phyloP scores from a whole-genome alignment of 805 yeast species.

The Saturnispora kantuleensis region DNA sequence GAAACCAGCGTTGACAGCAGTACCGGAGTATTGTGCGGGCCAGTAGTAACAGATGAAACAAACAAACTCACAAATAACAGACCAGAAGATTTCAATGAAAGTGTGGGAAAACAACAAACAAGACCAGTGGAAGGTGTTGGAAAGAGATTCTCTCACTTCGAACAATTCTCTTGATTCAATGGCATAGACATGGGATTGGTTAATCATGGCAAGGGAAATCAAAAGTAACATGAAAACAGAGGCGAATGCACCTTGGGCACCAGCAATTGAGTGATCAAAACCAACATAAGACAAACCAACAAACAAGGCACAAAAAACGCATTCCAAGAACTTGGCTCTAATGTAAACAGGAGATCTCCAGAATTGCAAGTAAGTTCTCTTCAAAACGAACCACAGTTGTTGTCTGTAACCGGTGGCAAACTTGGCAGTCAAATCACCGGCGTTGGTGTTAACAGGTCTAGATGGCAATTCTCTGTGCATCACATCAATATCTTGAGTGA shows the following conservation, averaged over 20 bases:
- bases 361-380: constrained; percentile 32
- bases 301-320: constrained; percentile 34
- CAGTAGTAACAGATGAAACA: constrained; percentile 32
- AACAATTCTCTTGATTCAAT: constrained; percentile 47
- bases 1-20: constrained; percentile 37
- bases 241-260: constrained; percentile 48
- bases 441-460: constrained; percentile 18
- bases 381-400: constrained; percentile 29
- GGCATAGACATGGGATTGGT: constrained; percentile 56
- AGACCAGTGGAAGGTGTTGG: constrained; percentile 68
- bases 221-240: constrained; percentile 48
- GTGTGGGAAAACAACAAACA: constrained; percentile 43
- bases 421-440: constrained; percentile 22
- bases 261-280: constrained; percentile 40
- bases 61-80: constrained; percentile 38
- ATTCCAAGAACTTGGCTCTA: constrained; percentile 39
- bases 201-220: constrained; percentile 49
- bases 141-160: constrained; percentile 60
- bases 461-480: constrained; percentile 22
- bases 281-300: constrained; percentile 53
- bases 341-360: constrained; percentile 45
- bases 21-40: constrained; percentile 28
- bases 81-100: constrained; percentile 54
- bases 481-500: constrained; percentile 25
- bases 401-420: constrained; percentile 40